These are phyloP conservation scores for Phlyctochytrium arcticum DNA, from an alignment of 192 early-diverging fungal species.

Conservation along the genomic window DNA sequence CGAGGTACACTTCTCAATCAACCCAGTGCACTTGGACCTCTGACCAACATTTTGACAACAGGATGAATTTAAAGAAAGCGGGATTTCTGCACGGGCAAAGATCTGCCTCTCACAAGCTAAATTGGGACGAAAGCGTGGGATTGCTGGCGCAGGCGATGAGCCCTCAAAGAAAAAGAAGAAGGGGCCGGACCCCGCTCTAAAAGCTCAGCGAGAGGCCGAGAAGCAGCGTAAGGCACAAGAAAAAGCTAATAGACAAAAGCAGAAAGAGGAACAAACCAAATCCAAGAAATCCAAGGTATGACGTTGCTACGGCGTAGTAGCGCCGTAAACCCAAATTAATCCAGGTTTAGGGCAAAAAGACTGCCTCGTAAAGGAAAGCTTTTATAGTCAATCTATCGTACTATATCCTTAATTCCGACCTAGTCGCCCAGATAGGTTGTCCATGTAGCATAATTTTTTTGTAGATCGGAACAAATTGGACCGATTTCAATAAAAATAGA, in stretches of 20 bases:
- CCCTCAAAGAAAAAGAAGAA: slow-evolving; percentile 22
- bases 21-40: too few relatives aligned
- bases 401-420: too few relatives aligned
- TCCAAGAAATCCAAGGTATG: slow-evolving; percentile 25
- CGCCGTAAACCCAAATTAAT: too few relatives aligned
- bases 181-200: slow-evolving; percentile 10
- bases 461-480: too few relatives aligned
- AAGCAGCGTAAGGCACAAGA: slow-evolving; percentile 31
- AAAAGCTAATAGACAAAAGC: slow-evolving; percentile 30
- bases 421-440: too few relatives aligned
- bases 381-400: too few relatives aligned
- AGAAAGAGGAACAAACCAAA: slow-evolving; percentile 31
- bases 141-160: slow-evolving; percentile 13
- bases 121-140: slow-evolving; percentile 15
- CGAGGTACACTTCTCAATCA: slow-evolving; percentile 35
- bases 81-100: not conserved
- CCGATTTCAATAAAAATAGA: too few relatives aligned
- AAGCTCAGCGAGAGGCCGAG: slow-evolving; percentile 23
- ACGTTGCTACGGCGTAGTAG: too few relatives aligned
- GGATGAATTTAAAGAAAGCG: slow-evolving; percentile 3
- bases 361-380: too few relatives aligned
- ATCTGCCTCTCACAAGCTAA: not conserved
- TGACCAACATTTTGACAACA: slow-evolving; percentile 14
- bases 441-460: too few relatives aligned
- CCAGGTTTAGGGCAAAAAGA: too few relatives aligned